phyloP scores from a whole-genome alignment of 116 monocot genomes.

The Phalaenopsis hybrid region DNA sequence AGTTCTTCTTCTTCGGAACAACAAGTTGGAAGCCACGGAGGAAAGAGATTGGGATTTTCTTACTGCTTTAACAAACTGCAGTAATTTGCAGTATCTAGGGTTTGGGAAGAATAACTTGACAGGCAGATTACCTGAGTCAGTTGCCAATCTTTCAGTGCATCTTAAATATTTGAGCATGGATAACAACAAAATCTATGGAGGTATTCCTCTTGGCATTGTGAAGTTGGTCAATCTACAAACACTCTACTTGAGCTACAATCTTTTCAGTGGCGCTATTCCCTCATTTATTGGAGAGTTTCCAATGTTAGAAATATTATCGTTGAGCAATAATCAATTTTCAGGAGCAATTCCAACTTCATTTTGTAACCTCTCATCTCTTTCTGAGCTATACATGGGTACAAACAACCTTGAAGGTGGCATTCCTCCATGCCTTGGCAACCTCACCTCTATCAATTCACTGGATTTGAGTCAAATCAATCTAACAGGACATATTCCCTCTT shows the following conservation, averaged over 20 bases:
- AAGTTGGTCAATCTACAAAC: no score
- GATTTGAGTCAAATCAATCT: conserved; percentile 16
- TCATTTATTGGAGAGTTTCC: no score
- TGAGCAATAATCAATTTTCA: conserved; percentile 15
- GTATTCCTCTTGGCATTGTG: no score
- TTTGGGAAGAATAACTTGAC: no score
- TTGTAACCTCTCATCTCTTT: conserved; percentile 29
- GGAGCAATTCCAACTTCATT: conserved; percentile 18
- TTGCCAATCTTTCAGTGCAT: no score
- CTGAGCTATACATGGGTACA: neutral
- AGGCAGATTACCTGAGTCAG: no score
- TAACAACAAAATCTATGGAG: no score
- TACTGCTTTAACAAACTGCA: no score
- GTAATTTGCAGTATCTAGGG: no score
- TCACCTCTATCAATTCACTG: neutral
- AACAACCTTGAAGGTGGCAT: conserved; percentile 20
- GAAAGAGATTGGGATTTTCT: conserved; percentile 7
- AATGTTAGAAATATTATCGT: neutral
- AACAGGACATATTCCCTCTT: conserved; percentile 24
- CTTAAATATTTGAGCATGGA: no score
- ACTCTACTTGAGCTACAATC: no score
- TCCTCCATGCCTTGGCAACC: conserved; percentile 31
- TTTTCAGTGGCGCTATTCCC: no score
- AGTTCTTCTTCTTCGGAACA: conserved; percentile 13
- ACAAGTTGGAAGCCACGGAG: conserved; percentile 14